phyloP scores from a whole-genome alignment of 2,329 filamentous ascomycete species.

The Aspergillus brunneoviolaceus region DNA sequence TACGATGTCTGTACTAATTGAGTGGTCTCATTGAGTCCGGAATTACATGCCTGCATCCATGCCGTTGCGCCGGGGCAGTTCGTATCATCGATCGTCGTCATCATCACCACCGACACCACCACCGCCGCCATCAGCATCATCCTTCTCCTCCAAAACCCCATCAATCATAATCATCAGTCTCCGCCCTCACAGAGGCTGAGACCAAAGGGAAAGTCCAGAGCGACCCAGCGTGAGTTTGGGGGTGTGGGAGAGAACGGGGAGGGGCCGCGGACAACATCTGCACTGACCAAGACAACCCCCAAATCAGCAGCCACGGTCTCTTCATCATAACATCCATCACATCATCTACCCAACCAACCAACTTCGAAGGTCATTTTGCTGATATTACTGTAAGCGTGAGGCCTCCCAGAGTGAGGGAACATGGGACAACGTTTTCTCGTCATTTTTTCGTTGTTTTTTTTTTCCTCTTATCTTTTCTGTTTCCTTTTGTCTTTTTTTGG shows the following conservation, averaged over 20 bases:
- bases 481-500: slow-evolving; percentile 11
- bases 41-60: neutral
- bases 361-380: slow-evolving; percentile 1
- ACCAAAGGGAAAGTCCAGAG: slow-evolving; percentile 9
- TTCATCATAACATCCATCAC: slow-evolving; percentile 3
- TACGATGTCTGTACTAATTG: neutral
- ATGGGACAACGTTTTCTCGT: neutral
- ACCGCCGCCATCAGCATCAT: neutral
- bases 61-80: neutral
- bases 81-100: neutral
- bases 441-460: neutral
- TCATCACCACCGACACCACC: neutral
- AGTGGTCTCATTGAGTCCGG: neutral
- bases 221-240: neutral
- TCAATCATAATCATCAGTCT: neutral
- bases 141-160: neutral
- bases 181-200: neutral
- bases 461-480: slow-evolving; percentile 4
- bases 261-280: neutral
- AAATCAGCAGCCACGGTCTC: slow-evolving; percentile 1
- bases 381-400: slow-evolving; percentile 15
- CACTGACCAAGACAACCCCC: slow-evolving; percentile 1
- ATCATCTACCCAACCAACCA: slow-evolving; percentile 1
- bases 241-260: neutral
- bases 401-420: slow-evolving; percentile 4